Conservation (phyloP, 1,284 basidiomycete species). For the Agroathelia rolfsii region DNA sequence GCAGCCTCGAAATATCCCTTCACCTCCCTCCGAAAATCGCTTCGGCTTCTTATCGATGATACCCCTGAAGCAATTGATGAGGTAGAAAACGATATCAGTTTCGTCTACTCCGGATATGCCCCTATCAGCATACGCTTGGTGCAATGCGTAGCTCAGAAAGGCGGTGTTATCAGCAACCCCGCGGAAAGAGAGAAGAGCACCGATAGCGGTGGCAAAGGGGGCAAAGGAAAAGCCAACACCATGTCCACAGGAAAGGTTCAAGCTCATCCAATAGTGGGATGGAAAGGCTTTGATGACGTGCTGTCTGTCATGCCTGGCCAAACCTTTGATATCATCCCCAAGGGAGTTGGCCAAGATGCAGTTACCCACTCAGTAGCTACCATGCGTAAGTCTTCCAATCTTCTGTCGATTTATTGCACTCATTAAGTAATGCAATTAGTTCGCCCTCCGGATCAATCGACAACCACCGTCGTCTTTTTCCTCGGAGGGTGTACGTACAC, state of each 20-base stretch:
- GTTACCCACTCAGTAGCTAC: slow-evolving; percentile 24
- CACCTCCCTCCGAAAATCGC: slow-evolving; percentile 63
- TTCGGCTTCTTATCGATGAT: slow-evolving; percentile 92
- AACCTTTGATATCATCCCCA: slow-evolving; percentile 74
- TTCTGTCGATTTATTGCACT: slow-evolving; percentile 7
- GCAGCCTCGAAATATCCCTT: slow-evolving; percentile 57
- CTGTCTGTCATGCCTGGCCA: slow-evolving; percentile 75
- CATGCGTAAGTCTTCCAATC: slow-evolving; percentile 30
- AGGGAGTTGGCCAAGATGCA: slow-evolving; percentile 25
- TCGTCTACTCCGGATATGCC: slow-evolving; percentile 95
- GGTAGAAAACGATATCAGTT: slow-evolving; percentile 88
- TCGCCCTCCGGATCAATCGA: slow-evolving; percentile 39
- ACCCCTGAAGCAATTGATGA: slow-evolving; percentile 66
- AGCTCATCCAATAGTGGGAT: slow-evolving; percentile 87
- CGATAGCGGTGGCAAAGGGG: slow-evolving; percentile 25
- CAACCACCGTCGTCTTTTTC: slow-evolving; percentile 92
- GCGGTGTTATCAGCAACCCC: slow-evolving; percentile 74
- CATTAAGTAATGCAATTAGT: slow-evolving; percentile 24
- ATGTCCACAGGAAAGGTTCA: slow-evolving; percentile 39
- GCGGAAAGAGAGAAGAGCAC: slow-evolving; percentile 42
- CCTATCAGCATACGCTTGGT: slow-evolving; percentile 88
- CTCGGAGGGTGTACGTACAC: slow-evolving; percentile 98
- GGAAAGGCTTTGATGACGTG: slow-evolving; percentile 94
- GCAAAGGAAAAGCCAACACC: too few relatives aligned
- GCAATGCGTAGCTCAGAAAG: slow-evolving; percentile 87